Evolutionary conservation across 2,329 filamentous ascomycete genomes (phyloP), one percentile per base, ranked within the genome.

Genomic region (Plenodomus biglobosus): DNA sequence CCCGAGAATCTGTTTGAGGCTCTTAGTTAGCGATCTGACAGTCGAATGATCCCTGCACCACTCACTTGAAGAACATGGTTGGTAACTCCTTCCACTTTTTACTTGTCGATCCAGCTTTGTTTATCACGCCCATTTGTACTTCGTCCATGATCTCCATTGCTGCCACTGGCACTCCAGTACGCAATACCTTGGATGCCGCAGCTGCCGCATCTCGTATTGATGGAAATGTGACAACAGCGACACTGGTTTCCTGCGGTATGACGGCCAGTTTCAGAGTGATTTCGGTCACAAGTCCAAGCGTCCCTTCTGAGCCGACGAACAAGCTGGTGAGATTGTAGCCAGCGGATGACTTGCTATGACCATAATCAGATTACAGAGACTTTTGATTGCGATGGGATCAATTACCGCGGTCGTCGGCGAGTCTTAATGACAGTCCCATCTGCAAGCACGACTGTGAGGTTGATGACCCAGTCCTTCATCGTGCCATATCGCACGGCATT

Each of bases 61-160:
- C 73, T 69, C 50, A 90, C 73, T 91, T 92, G 80, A 92, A 90
- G 70, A 92, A 92, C 11, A 92, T 78, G 1, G 88, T 92, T 0
- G 88, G 88, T 45, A 80, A 73, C 70, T 92, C 88, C 59, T 86
- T 81, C 88, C 88, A 92, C 37, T 82, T 81, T 15, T 84, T 85
- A 7, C 82, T 80, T 0, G 87, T 90, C 3, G 83, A 83, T 1
- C 87, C 86, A 10, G 86, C 82, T 44, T 85, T 77, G 72, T 94
- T 94, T 65, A 94, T 85, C 0, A 92, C 87, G 55, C 78, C 81
- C 89, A 94, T 94, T 71, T 92, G 88, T 3, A 92, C 86, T 48
- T 94, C 89, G 65, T 94, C 89, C 87, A 94, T 90, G 58, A 94
- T 84, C 72, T 94, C 89, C 82, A 92, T 86, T 3, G 86, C 86